A percentile compares a stretch with the other conserved stretches of the same genome.
These are phyloP conservation scores for Geotrichum aggregatum DNA, from an alignment of 1,139 yeast genomes.

Conservation along the genomic window DNA sequence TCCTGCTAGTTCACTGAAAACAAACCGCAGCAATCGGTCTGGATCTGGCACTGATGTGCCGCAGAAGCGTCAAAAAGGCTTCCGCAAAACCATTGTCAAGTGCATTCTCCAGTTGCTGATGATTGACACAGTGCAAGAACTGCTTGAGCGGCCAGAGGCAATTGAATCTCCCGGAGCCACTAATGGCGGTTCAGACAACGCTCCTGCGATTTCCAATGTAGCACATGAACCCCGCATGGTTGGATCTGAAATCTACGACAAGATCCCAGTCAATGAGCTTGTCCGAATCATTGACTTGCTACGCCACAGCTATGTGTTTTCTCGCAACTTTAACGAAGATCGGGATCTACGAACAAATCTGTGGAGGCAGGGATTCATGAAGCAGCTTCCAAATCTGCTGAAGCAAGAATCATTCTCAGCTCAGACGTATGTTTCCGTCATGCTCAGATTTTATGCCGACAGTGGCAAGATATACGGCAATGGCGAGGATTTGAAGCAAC, in stretches of 20 bases:
- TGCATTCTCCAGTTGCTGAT: slow-evolving; percentile 84
- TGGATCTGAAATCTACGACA: slow-evolving; percentile 50
- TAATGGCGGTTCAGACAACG: slow-evolving; percentile 1
- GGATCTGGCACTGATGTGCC: slow-evolving; percentile 10
- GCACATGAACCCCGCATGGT: slow-evolving; percentile 6
- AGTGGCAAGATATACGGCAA: slow-evolving; percentile 39
- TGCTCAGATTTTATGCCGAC: slow-evolving; percentile 78
- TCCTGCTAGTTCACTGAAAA: slow-evolving; percentile 8
- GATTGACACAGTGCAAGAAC: slow-evolving; percentile 81
- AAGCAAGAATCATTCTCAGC: slow-evolving; percentile 91
- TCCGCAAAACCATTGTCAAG: slow-evolving; percentile 82
- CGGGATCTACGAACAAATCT: slow-evolving; percentile 78
- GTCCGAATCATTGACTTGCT: slow-evolving; percentile 57
- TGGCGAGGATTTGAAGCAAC: not conserved
- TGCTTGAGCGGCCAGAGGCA: slow-evolving; percentile 58
- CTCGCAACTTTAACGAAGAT: slow-evolving; percentile 83
- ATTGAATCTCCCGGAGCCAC: not conserved
- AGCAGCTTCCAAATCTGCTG: slow-evolving; percentile 82
- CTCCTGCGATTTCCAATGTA: not conserved
- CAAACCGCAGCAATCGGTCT: slow-evolving; percentile 11
- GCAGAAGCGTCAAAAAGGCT: slow-evolving; percentile 37
- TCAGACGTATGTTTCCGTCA: slow-evolving; percentile 75
- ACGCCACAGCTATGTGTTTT: slow-evolving; percentile 70
- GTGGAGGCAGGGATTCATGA: slow-evolving; percentile 91
- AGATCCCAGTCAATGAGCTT: slow-evolving; percentile 63